Conservation (phyloP, 345 rosid species). For the Citropsis articulata region DNA sequence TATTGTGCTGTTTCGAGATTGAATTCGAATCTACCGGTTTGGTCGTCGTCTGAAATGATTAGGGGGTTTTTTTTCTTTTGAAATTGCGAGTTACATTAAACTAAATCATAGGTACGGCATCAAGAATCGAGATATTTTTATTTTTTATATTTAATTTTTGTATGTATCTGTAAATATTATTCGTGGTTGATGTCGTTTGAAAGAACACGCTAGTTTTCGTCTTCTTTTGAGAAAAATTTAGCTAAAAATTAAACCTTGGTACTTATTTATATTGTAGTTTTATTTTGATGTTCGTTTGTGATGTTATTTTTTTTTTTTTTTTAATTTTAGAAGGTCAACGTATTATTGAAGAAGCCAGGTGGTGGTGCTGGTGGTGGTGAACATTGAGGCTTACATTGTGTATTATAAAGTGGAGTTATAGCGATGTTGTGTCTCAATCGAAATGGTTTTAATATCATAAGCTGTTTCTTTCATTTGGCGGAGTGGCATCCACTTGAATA, state of each 20-base stretch:
- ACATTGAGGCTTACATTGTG: conserved; percentile 8
- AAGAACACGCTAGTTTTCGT: conserved; percentile 11
- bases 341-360: conserved; percentile 12
- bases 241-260: background rate
- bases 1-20: background rate
- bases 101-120: conserved; percentile 5
- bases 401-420: conserved; percentile 36
- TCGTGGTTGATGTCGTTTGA: conserved; percentile 12
- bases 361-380: conserved; percentile 20
- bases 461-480: conserved; percentile 63
- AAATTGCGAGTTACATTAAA: background rate
- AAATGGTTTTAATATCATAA: conserved; percentile 38
- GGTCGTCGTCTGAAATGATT: background rate
- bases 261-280: background rate
- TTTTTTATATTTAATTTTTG: background rate
- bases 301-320: background rate
- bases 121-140: background rate
- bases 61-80: background rate
- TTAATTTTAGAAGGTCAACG: conserved; percentile 14
- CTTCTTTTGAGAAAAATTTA: background rate
- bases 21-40: background rate
- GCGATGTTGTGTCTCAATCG: conserved; percentile 51
- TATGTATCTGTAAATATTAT: background rate
- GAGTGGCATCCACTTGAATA: conserved; percentile 95
- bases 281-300: background rate